Conservation (phyloP, 768 basidiomycete genomes). For the Agrocybe pediades region DNA sequence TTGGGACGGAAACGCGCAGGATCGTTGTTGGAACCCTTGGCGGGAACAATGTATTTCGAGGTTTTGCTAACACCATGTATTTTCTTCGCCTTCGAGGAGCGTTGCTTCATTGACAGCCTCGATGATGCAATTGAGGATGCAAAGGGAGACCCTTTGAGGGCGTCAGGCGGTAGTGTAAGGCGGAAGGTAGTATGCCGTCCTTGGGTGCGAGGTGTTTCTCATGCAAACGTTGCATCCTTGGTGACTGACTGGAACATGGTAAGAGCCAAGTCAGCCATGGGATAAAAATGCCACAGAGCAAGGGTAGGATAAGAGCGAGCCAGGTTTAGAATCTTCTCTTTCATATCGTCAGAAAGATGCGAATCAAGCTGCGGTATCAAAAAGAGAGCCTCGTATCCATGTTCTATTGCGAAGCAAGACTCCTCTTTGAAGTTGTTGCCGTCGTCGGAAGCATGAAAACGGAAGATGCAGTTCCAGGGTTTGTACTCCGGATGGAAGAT, state of each 20-base stretch:
- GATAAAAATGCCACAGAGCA: constrained; percentile 4
- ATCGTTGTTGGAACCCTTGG: not conserved
- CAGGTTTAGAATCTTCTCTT: not conserved
- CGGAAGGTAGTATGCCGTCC: not conserved
- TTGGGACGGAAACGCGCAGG: not conserved
- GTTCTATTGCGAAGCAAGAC: no score
- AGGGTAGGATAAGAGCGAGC: not conserved
- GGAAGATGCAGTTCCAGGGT: not conserved
- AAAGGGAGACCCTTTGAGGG: no score
- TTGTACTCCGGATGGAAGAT: not conserved
- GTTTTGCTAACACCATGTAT: not conserved
- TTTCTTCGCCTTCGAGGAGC: not conserved
- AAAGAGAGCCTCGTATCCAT: no score
- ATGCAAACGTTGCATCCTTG: not conserved
- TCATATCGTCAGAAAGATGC: not conserved
- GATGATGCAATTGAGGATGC: no score
- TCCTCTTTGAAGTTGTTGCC: no score
- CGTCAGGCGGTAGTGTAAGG: not conserved
- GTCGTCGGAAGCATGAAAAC: no score
- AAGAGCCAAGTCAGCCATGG: constrained; percentile 2
- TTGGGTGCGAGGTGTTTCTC: not conserved
- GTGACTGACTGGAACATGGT: not conserved
- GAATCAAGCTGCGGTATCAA: no score
- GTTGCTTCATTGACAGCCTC: not conserved
- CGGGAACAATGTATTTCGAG: not conserved